Base-by-base conservation (phyloP, 306 rosid species). In the Vachellia collinsii region DNA sequence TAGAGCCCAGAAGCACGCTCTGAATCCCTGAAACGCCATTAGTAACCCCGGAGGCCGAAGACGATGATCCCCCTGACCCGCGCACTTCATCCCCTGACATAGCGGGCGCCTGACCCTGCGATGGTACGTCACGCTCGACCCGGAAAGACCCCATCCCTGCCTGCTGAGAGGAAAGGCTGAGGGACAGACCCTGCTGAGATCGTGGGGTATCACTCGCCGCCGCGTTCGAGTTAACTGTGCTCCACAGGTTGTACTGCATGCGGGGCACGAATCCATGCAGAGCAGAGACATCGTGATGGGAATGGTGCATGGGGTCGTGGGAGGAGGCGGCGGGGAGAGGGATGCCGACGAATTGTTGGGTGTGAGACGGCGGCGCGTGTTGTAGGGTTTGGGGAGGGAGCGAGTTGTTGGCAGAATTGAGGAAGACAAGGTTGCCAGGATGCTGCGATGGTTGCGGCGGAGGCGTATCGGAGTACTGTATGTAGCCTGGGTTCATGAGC, bases 401-500 rank as follows among this genome's bases (percentile, higher is more conserved):
- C 7, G 86, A 76, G 85, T 69, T 84, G 75, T 86, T 85, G 11
- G 90, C 68, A 0, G 94, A 75, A 68, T 91, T 91, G 82, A 91
- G 91, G 75, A 89, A 91, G 17, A 89, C 79, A 12, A 78, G 89
- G 81, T 88, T 88, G 62, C 65, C 46, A 38, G 86, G 72, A 8
- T 51, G 91, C 8, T 22, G 90, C 11, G 25, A 86, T 6, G 70
- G 88, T 2, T 48, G 89, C 1, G 86, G 92, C 3, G 90, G 90
- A 3, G 97, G 83, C 0, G 93, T 59, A 75, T 96, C 99, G 2
- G 99, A 82, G 83, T 89, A 96, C 69, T 91, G 97, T 63, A 91
- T 88, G 80, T 93, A 96, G 47, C 89, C 86, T 4, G 97, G 99
- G 79, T 96, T 96, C 99, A 93, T 96, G 50, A 96, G 91, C 0